Base-by-base conservation (phyloP, 1,284 basidiomycete species). In the Sporisorium iseilematis-ciliati region DNA sequence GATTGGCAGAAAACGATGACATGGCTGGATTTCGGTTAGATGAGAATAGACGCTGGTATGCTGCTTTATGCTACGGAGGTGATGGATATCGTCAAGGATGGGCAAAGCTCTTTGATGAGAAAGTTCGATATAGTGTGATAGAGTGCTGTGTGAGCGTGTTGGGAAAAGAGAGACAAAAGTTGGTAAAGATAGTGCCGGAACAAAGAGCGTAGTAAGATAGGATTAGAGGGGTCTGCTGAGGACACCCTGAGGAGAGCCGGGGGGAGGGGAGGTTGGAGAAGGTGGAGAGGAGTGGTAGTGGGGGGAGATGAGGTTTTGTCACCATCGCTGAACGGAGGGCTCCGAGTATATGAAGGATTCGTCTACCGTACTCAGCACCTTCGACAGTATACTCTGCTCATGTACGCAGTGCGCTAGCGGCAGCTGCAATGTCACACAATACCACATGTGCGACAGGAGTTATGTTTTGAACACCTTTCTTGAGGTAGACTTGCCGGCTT, bases 1-100 rank as follows among this genome's bases (percentile, higher is more conserved):
- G 54, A 5, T 67, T 67, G 2, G 64, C 68, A 1, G 73, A 67
- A 41, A 71, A 75, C 14, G 73, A 75, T 1, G 61, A 26, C 65
- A 65, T 68, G 6, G n/a, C 42, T n/a, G 18, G 2, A 26, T 12
- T n/a, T 26, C 5, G 31, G 48, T 5, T 11, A 48, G 46, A 16
- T 48, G 46, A 23, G 11, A 16, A 38, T 38, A 12, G 12, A 38
- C 12, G 14, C 35, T 38, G 12, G 10, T 4, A 16, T 16, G 1
- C 35, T 38, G 35, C 16, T 38, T 38, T 2, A 16, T 14, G 35
- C 35, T 38, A 5, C 35, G 29, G 23, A 48, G 26, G 21, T 18
- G 43, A 46, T 46, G 29, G 16, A 31, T 18, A 20, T 11, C 8
- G 26, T 16, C 16, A 16, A 10, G 18, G 4, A 21, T n/a, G 2